These are phyloP conservation scores for Artemisia annua DNA, from an alignment of 129 eudicot genomes.

Conservation along the genomic window DNA sequence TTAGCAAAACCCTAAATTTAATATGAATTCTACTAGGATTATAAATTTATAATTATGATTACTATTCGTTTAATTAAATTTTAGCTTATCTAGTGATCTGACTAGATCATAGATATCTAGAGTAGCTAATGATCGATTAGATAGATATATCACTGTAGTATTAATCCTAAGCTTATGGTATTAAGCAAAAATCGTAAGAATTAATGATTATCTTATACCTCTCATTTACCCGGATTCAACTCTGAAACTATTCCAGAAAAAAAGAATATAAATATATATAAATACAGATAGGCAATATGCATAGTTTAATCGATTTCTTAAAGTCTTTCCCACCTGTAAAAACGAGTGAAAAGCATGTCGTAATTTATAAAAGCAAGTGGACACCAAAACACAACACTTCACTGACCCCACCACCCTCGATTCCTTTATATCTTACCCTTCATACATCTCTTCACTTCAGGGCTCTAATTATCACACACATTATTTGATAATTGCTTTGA, in stretches of 20 bases:
- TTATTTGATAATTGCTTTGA: slow-evolving; percentile 14
- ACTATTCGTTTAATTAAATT: too few species aligned
- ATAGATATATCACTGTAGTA: too few species aligned
- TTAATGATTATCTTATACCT: neutral
- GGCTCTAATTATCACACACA: slow-evolving; percentile 36
- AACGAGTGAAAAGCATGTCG: slow-evolving; percentile 48
- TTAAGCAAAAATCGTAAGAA: neutral
- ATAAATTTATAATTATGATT: too few species aligned
- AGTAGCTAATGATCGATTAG: too few species aligned
- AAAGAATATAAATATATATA: neutral
- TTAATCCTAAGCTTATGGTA: too few species aligned
- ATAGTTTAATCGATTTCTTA: neutral
- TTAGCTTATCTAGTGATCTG: too few species aligned
- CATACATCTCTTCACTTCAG: slow-evolving; percentile 28
- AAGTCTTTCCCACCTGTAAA: slow-evolving; percentile 41
- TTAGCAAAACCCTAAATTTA: too few species aligned
- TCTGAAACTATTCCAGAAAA: neutral
- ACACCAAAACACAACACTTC: slow-evolving; percentile 37
- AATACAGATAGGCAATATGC: slow-evolving; percentile 25
- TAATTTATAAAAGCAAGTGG: slow-evolving; percentile 47
- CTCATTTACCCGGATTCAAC: slow-evolving; percentile 1
- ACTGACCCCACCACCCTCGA: slow-evolving; percentile 18
- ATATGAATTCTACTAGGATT: too few species aligned
- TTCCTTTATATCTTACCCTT: slow-evolving; percentile 34
- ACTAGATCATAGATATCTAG: too few species aligned